Base-by-base conservation (phyloP, 306 rosid species). In the Fragaria vesca region DNA sequence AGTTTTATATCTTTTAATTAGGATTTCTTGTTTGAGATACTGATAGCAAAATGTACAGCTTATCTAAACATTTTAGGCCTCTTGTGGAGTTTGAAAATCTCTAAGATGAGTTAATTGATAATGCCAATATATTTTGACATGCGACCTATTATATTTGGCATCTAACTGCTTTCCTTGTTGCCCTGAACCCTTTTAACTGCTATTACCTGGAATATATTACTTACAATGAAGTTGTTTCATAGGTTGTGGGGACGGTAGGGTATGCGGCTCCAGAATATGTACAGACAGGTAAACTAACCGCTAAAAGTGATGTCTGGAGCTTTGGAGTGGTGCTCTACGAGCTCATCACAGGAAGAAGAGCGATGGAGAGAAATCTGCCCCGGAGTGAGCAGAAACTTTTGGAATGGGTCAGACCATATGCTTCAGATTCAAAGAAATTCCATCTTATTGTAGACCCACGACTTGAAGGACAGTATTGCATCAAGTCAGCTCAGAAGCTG, bases 181-280 rank as follows among this genome's bases (percentile, higher is more conserved):
- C 32, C 13, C 15, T 11, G 66, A 38, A 60, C 52, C 24, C 15
- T n/a, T 15, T 28, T 75, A 55, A 77, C 65, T 75, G 54, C 72
- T 78, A 32, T 62, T n/a, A 67, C 54, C 69, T 8, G 5, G 65
- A 76, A 58, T 62, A 68, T 80, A 68, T 76, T 75, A 69, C 86
- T 86, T 24, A 77, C 68, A 48, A 30, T 52, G 51, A 24, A 28
- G 83, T 67, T 77, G 40, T 82, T 76, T 78, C 77, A 42, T 85
- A 95, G 97, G 97, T 95, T 85, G 99, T 95, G 6, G 99, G 99
- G 40, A 95, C 99, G 4, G 81, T 95, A 68, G 99, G 99, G 26
- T 95, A 95, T 85, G 97, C 96, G 6, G 97, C 99, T 17, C 99
- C 99, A 20, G 97, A 93, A 87, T 95, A 95, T 84, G 94, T 95